Percentiles rank a stretch among this genome's conserved stretches.
Evolutionary conservation across 768 basidiomycete species (phyloP).

Genomic region (Suillus placidus): DNA sequence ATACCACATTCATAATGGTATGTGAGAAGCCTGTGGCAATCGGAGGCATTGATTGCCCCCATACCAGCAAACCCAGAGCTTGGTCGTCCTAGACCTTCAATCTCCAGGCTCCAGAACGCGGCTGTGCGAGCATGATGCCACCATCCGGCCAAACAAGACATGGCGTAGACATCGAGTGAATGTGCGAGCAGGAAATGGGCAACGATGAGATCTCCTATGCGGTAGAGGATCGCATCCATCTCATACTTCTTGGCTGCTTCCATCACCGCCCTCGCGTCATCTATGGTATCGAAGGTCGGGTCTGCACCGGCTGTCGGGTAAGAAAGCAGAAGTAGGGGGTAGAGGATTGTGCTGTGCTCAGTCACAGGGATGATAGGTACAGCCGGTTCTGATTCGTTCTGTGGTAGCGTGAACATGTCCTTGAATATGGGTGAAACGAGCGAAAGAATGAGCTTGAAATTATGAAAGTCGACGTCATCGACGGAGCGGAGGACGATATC

Average conservation of each 20-base stretch:
- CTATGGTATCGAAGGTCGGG: neutral
- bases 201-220: slow-evolving; percentile 3
- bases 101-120: neutral
- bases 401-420: slow-evolving; percentile 31
- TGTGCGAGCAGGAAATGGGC: slow-evolving; percentile 18
- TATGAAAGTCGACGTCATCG: slow-evolving; percentile 34
- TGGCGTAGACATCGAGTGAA: slow-evolving; percentile 13
- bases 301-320: slow-evolving; percentile 40
- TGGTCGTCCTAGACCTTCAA: neutral
- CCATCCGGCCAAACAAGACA: neutral
- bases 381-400: slow-evolving; percentile 12
- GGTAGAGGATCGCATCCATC: neutral
- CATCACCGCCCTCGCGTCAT: neutral
- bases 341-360: slow-evolving; percentile 41
- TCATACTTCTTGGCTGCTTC: neutral
- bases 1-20: neutral
- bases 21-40: neutral
- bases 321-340: slow-evolving; percentile 40
- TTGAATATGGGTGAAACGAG: slow-evolving; percentile 29
- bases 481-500: slow-evolving; percentile 12
- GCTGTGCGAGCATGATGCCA: neutral
- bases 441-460: slow-evolving; percentile 30
- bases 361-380: slow-evolving; percentile 43
- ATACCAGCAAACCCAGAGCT: neutral
- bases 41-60: neutral